These are phyloP conservation scores for Xerocomus minutiporus DNA, from an alignment of 1,284 basidiomycete genomes.

Conservation along the genomic window DNA sequence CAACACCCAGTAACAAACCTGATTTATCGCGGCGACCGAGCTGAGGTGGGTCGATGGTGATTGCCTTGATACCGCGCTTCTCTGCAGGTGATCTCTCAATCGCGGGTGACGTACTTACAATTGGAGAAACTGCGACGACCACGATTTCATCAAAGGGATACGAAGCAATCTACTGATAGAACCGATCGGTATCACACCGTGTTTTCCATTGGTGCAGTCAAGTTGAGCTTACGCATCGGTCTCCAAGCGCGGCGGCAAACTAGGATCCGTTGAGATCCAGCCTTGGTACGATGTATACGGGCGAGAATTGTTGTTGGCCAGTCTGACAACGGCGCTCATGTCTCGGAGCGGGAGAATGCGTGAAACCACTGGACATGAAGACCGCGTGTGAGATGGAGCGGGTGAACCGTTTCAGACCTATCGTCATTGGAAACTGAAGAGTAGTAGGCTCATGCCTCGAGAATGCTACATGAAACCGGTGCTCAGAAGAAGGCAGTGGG, in stretches of 20 bases:
- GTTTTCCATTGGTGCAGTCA: conserved; percentile 55
- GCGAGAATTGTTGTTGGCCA: conserved; percentile 59
- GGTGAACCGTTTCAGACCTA: conserved; percentile 33
- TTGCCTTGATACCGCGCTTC: conserved; percentile 74
- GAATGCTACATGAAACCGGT: not conserved
- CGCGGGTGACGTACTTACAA: conserved; percentile 69
- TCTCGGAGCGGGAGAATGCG: conserved; percentile 54
- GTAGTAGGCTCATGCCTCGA: too few relatives aligned
- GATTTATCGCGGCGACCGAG: conserved; percentile 88
- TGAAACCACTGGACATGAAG: conserved; percentile 52
- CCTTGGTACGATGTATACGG: conserved; percentile 49
- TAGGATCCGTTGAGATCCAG: conserved; percentile 2
- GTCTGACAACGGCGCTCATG: conserved; percentile 51
- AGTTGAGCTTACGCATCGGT: conserved; percentile 58
- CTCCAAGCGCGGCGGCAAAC: conserved; percentile 52
- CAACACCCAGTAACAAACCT: conserved; percentile 38
- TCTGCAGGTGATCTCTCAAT: conserved; percentile 77
- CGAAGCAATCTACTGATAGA: conserved; percentile 35
- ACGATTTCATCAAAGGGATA: conserved; percentile 43
- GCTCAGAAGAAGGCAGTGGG: not conserved
- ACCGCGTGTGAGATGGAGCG: not conserved
- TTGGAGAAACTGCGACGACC: conserved; percentile 67
- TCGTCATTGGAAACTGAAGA: conserved; percentile 55
- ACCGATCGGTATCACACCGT: conserved; percentile 35
- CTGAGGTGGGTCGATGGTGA: conserved; percentile 89